Evolutionary conservation across 495 filamentous ascomycete species (phyloP).

Genomic region (Podospora didyma): DNA sequence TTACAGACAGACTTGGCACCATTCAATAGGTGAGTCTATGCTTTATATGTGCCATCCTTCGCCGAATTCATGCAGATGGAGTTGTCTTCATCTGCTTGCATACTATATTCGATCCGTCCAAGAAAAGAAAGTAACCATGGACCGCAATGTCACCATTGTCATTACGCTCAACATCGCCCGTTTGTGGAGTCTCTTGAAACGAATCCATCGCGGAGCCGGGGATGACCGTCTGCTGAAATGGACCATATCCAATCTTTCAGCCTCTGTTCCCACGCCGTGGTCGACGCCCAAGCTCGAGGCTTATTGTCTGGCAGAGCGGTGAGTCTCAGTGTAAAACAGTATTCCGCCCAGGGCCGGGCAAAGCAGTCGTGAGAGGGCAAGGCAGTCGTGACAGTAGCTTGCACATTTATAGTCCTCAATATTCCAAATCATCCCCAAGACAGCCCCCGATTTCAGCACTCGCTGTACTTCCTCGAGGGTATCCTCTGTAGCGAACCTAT

Average conservation of each 20-base stretch:
- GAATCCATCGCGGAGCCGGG: constrained; percentile 54
- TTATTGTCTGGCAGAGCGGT: constrained; percentile 44
- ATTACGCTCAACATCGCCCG: constrained; percentile 42
- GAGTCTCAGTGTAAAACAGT: background rate
- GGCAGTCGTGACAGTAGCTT: too few relatives aligned
- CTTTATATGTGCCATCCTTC: too few relatives aligned
- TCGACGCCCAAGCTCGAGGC: constrained; percentile 36
- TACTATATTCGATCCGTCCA: constrained; percentile 41
- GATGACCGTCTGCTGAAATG: constrained; percentile 43
- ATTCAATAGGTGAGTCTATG: too few relatives aligned
- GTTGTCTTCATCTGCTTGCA: too few relatives aligned
- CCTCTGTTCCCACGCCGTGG: constrained; percentile 50
- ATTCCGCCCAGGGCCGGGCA: too few relatives aligned
- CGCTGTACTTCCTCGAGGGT: constrained; percentile 56
- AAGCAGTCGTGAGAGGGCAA: too few relatives aligned
- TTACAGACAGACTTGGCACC: too few relatives aligned
- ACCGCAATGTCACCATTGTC: constrained; percentile 51
- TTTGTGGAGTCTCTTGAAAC: constrained; percentile 44
- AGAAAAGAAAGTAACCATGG: constrained; percentile 50
- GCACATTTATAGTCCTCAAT: constrained; percentile 57
- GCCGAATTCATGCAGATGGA: too few relatives aligned
- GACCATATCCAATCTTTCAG: constrained; percentile 48
- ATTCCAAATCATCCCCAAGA: constrained; percentile 62
- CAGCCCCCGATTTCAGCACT: constrained; percentile 46
- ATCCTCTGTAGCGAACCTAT: constrained; percentile 57